Percentiles rank a stretch among this genome's conserved stretches.
phyloP scores from a whole-genome alignment of 768 basidiomycete genomes.

The Agaricus blazei region DNA sequence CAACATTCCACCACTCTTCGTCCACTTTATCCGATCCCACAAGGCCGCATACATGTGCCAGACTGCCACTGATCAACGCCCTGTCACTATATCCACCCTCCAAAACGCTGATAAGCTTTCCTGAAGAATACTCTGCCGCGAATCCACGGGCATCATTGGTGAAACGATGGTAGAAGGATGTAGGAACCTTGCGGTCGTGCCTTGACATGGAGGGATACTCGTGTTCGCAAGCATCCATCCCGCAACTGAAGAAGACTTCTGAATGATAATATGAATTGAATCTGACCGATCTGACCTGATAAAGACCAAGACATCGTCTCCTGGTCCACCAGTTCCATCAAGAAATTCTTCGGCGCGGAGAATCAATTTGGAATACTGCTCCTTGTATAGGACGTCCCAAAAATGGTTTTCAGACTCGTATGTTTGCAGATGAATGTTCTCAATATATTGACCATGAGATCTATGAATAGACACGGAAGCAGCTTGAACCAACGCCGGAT shows the following conservation, averaged over 20 bases:
- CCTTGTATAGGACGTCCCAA: constrained; percentile 66
- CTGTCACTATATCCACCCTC: constrained; percentile 96
- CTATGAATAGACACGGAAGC: constrained; percentile 80
- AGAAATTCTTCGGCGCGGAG: constrained; percentile 69
- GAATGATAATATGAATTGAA: not conserved
- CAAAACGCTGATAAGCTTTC: constrained; percentile 79
- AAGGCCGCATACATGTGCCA: constrained; percentile 79
- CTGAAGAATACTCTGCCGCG: constrained; percentile 57
- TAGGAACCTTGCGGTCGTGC: constrained; percentile 85
- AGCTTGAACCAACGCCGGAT: constrained; percentile 71
- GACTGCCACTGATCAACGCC: constrained; percentile 76
- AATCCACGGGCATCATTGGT: constrained; percentile 65
- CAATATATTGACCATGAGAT: constrained; percentile 81
- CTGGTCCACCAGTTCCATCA: constrained; percentile 54
- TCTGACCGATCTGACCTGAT: constrained; percentile 56
- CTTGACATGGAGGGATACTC: constrained; percentile 90
- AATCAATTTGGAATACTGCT: constrained; percentile 57
- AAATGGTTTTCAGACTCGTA: constrained; percentile 74
- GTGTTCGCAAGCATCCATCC: constrained; percentile 93
- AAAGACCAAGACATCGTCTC: constrained; percentile 73
- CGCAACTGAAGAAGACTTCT: constrained; percentile 51
- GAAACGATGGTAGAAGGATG: constrained; percentile 82
- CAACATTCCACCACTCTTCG: constrained; percentile 59
- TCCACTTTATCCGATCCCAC: constrained; percentile 34
- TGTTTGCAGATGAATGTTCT: constrained; percentile 78